phyloP scores from a whole-genome alignment of 306 rosid genomes.

The Comarum palustre region DNA sequence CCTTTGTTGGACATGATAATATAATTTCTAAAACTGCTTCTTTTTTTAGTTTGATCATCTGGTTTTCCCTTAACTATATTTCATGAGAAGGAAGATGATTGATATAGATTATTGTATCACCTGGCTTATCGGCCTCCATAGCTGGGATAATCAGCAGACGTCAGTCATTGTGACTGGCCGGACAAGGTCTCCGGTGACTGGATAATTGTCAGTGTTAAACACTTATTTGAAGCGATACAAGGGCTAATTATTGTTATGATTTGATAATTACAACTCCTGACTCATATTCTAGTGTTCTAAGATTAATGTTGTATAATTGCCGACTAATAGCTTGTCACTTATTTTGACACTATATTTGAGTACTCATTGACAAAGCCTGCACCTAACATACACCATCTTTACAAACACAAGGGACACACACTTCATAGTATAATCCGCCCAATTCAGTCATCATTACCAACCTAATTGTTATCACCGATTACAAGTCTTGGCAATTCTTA shows the following conservation, averaged over 20 bases:
- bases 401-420: conserved; percentile 13
- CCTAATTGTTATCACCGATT: background rate
- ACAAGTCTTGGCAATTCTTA: background rate
- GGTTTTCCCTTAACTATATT: background rate
- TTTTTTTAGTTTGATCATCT: background rate
- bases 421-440: conserved; percentile 19
- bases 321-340: background rate
- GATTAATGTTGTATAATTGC: no score
- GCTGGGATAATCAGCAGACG: no score
- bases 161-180: no score
- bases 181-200: no score
- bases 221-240: no score
- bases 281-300: no score
- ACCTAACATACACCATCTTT: background rate
- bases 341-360: background rate
- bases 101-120: background rate
- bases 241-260: no score
- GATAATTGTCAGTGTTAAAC: no score
- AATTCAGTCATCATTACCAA: background rate
- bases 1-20: background rate
- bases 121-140: no score
- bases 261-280: no score
- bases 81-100: background rate
- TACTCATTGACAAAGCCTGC: background rate
- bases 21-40: background rate